phyloP scores from a whole-genome alignment of 495 filamentous ascomycete genomes.

The Echria macrotheca region DNA sequence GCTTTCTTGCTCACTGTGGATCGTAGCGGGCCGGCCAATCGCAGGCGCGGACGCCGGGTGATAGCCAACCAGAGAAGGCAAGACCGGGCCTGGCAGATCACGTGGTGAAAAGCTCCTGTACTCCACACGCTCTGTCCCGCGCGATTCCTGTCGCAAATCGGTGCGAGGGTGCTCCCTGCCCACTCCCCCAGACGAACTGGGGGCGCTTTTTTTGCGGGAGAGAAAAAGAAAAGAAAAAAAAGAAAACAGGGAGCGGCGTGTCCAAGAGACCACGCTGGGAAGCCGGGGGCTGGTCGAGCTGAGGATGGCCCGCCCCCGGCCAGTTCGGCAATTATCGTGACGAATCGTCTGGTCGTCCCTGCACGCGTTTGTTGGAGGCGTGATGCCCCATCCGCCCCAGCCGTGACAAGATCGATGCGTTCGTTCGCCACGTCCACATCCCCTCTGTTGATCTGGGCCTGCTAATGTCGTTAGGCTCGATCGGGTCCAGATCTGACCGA shows the following conservation, averaged over 20 bases:
- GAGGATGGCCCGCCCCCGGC: not conserved
- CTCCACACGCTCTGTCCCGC: slow-evolving; percentile 24
- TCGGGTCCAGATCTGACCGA: too few species aligned
- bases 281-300: not conserved
- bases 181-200: not conserved
- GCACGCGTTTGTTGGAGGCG: too few species aligned
- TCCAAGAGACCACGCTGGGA: not conserved
- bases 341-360: too few species aligned
- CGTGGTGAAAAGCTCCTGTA: slow-evolving; percentile 21
- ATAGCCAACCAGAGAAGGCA: not conserved
- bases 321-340: not conserved
- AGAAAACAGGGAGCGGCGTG: not conserved
- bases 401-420: too few species aligned
- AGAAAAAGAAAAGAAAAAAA: not conserved
- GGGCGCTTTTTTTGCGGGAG: too few species aligned
- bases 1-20: too few species aligned
- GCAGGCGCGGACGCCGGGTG: too few species aligned
- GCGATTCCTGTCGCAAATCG: slow-evolving; percentile 14
- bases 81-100: slow-evolving; percentile 16
- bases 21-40: too few species aligned
- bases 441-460: too few species aligned
- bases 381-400: too few species aligned
- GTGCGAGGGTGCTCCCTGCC: not conserved
- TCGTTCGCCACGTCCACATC: too few species aligned
- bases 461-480: too few species aligned